Percentiles rank a stretch among this genome's conserved stretches.
These are phyloP conservation scores for Arachis stenosperma DNA, from an alignment of 306 rosid species.

Conservation along the genomic window DNA sequence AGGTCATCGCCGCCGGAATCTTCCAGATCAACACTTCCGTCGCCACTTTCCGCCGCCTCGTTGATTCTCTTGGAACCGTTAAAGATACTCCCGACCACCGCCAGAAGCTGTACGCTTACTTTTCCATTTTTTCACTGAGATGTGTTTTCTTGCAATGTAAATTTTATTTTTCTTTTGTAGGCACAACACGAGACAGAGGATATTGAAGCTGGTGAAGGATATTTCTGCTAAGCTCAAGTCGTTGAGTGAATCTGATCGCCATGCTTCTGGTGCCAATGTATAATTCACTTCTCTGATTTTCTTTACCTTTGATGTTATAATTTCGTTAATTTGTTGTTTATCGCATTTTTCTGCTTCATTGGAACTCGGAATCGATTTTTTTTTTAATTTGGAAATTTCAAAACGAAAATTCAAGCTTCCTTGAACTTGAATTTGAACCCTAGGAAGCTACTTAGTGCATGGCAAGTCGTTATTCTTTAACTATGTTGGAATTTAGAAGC, in stretches of 20 bases:
- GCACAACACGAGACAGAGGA: conserved; percentile 68
- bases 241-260: conserved; percentile 56
- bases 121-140: neutral
- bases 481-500: neutral
- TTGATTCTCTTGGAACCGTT: conserved; percentile 70
- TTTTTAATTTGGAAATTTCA: neutral
- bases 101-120: conserved; percentile 60
- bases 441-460: neutral
- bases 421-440: neutral
- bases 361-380: conserved; percentile 8
- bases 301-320: neutral
- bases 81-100: conserved; percentile 76
- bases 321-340: conserved; percentile 2
- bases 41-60: conserved; percentile 69
- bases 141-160: neutral
- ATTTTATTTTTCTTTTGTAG: conserved; percentile 36
- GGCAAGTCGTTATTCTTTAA: neutral
- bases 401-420: neutral
- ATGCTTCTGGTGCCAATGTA: conserved; percentile 46
- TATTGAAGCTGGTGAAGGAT: conserved; percentile 70
- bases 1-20: conserved; percentile 74
- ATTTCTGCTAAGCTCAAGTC: conserved; percentile 77
- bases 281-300: neutral
- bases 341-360: conserved; percentile 14
- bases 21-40: conserved; percentile 88